These are phyloP conservation scores for Diversispora epigaea DNA, from an alignment of 192 early-diverging fungal genomes.

Conservation along the genomic window DNA sequence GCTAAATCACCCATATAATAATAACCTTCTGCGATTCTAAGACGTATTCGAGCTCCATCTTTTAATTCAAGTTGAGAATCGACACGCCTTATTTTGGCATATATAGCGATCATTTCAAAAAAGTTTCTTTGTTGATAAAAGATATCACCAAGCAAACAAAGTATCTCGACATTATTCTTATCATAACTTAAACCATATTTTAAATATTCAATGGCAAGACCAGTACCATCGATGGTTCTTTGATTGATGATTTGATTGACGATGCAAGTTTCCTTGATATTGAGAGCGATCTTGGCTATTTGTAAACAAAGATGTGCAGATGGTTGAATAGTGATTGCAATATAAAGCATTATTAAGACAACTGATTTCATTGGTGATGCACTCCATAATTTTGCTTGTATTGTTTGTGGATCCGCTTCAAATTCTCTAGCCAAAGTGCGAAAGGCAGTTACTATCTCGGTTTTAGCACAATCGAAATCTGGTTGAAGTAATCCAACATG, in stretches of 20 bases:
- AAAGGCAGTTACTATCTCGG: background rate
- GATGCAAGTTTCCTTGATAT: background rate
- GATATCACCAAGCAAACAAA: too few species aligned
- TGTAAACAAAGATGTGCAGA: background rate
- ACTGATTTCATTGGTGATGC: background rate
- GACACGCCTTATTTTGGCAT: too few species aligned
- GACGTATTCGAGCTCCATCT: background rate
- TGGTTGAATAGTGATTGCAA: background rate
- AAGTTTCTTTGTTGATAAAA: too few species aligned
- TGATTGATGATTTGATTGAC: background rate
- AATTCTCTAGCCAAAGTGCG: background rate
- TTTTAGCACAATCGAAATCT: background rate
- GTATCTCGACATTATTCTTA: too few species aligned
- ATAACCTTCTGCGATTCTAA: background rate
- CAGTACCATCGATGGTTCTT: background rate
- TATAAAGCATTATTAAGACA: background rate
- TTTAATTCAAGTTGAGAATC: background rate
- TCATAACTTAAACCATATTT: too few species aligned
- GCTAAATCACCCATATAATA: background rate
- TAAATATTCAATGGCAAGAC: too few species aligned
- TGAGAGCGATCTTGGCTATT: background rate
- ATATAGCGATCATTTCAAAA: too few species aligned
- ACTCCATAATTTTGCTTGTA: background rate
- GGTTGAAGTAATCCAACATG: background rate
- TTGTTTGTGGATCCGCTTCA: background rate